These are phyloP conservation scores for Leccinum disarticulatum DNA, from an alignment of 768 basidiomycete genomes.

Conservation along the genomic window DNA sequence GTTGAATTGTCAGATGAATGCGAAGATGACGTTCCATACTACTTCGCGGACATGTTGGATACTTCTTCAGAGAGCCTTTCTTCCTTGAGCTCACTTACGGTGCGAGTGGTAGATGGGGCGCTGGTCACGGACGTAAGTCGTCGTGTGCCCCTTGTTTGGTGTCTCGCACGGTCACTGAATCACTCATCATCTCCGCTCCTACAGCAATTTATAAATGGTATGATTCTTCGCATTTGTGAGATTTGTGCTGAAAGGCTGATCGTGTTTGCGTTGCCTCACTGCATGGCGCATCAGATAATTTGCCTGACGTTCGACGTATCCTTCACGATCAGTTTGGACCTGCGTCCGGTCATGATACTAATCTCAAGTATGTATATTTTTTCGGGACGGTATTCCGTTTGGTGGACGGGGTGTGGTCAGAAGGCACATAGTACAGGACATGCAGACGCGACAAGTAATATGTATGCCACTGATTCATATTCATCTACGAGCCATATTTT, in stretches of 20 bases:
- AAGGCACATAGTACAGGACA: neutral
- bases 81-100: neutral
- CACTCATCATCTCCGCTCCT: no score
- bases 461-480: no score
- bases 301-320: neutral
- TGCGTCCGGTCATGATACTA: neutral
- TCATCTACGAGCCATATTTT: no score
- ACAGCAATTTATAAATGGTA: neutral
- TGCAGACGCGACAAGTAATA: no score
- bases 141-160: no score
- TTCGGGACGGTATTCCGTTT: neutral
- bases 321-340: conserved; percentile 1
- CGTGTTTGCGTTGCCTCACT: neutral
- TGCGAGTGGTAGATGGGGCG: no score
- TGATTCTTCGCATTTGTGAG: neutral
- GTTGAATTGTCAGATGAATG: neutral
- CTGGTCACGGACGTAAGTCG: no score
- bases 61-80: neutral
- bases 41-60: neutral
- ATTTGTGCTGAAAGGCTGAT: neutral
- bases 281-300: no score
- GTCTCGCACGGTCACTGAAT: no score
- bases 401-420: no score
- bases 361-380: neutral
- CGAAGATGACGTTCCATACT: no score